Base-by-base conservation (phyloP, 2,329 filamentous ascomycete species). In the Diplocarpon mali region DNA sequence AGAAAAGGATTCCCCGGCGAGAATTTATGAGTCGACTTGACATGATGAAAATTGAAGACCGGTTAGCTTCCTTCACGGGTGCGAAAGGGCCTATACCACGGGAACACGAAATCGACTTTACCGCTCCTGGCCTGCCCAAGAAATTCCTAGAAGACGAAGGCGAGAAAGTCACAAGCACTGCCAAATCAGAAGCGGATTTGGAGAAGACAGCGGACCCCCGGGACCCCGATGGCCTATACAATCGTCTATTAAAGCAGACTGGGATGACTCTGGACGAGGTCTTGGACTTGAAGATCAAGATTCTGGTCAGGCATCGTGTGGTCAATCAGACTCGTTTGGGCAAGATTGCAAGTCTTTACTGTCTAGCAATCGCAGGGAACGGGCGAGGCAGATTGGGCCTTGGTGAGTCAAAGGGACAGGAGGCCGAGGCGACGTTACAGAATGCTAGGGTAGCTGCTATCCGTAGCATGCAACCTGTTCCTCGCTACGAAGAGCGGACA, bases 241-340 rank as follows among this genome's bases (percentile, higher is more conserved):
- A 58, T 28, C 48, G 45, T 16, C 30, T 63, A 35, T 53, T 76
- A 65, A 67, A 65, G 52, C 63, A 70, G 51, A 78, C 74, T 39
- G 75, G 75, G 53, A 61, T 80, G 63, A 67, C 55, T 14, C 65
- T 79, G 45, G 54, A 59, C 40, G 65, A 79, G 17, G 72, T 81
- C 54, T 52, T 71, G 38, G 54, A 60, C 5, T 61, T 94, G 47
- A 70, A 75, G 46, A 68, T 76, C 52, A 95, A 93, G 72, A 71
- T 74, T 38, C 67, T 98, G 38, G 83, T 94, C 38, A 60, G 62
- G 4, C 85, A 90, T 59, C 66, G 67, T 34, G 92, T 98, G 47
- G 71, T 77, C 53, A 96, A 98, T 67, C 90, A 96, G 73, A 96
- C 92, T 16, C 85, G 90, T 69, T 78, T 98, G 66, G 92, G 92